Conservation (phyloP, 768 basidiomycete genomes). For the Collybiopsis confluens region DNA sequence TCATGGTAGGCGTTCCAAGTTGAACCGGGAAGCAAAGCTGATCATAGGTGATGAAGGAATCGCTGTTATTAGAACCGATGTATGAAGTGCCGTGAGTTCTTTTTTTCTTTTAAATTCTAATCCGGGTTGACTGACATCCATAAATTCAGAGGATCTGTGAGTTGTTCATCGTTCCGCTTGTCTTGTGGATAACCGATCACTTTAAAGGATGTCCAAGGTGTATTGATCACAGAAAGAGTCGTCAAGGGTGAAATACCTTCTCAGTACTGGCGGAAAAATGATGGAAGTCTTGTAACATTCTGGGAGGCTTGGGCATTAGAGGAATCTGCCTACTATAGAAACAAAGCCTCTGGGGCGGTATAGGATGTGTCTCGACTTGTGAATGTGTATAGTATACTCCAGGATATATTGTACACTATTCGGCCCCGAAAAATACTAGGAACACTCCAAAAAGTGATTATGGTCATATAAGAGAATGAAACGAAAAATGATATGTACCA, state of each 20-base stretch:
- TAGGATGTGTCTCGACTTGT: slow-evolving; percentile 6
- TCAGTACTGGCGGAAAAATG: slow-evolving; percentile 71
- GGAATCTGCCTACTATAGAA: slow-evolving; percentile 34
- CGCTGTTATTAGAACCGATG: slow-evolving; percentile 83
- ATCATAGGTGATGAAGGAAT: slow-evolving; percentile 54
- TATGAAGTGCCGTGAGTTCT: slow-evolving; percentile 81
- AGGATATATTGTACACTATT: neutral
- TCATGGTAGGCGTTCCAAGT: slow-evolving; percentile 54
- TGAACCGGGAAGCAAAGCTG: neutral
- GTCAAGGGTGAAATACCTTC: slow-evolving; percentile 62
- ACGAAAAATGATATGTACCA: neutral
- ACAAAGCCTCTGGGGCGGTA: slow-evolving; percentile 3
- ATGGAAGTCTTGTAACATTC: slow-evolving; percentile 50
- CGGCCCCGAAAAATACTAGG: no score
- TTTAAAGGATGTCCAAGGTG: slow-evolving; percentile 66
- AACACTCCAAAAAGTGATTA: neutral
- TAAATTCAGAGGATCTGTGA: slow-evolving; percentile 66
- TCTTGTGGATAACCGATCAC: neutral
- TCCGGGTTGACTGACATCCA: slow-evolving; percentile 5
- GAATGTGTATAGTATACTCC: neutral
- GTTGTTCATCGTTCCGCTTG: slow-evolving; percentile 18
- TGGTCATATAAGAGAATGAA: neutral
- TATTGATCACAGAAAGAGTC: slow-evolving; percentile 73
- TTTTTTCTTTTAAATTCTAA: slow-evolving; percentile 2
- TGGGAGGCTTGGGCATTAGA: slow-evolving; percentile 77